Percentiles rank a stretch among this genome's conserved stretches.
Conservation (phyloP, 192 early-diverging fungal genomes). For the Gamsiella multidivaricata region DNA sequence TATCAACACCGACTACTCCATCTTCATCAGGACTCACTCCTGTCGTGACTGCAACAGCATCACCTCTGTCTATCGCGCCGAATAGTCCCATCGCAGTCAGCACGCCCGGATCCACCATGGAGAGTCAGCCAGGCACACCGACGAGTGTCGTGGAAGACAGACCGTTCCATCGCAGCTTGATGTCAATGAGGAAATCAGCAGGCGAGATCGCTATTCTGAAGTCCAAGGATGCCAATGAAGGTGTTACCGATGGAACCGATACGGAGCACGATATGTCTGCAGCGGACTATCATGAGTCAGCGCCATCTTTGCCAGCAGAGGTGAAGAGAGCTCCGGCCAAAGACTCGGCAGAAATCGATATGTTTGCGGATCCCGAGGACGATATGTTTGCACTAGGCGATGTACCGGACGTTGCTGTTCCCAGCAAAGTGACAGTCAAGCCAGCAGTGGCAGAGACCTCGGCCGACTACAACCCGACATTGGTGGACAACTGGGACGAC, state of each 20-base stretch:
- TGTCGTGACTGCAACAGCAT: constrained; percentile 2
- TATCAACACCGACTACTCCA: constrained; percentile 23
- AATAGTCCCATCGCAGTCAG: constrained; percentile 27
- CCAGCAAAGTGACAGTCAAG: constrained; percentile 21
- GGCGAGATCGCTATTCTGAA: constrained; percentile 60
- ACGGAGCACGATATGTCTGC: constrained; percentile 72
- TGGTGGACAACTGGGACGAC: constrained; percentile 96
- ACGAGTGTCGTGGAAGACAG: constrained; percentile 75
- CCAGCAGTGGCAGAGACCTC: constrained; percentile 34
- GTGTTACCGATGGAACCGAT: constrained; percentile 45
- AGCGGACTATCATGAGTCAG: constrained; percentile 68
- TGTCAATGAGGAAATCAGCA: constrained; percentile 43
- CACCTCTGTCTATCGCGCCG: constrained; percentile 1
- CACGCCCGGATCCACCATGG: constrained; percentile 67
- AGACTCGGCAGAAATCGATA: constrained; percentile 62
- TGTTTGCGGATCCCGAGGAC: constrained; percentile 78
- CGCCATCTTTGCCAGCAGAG: constrained; percentile 23
- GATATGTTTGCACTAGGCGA: constrained; percentile 72
- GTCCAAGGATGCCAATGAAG: constrained; percentile 61
- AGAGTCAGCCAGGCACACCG: constrained; percentile 86
- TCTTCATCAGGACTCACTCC: constrained; percentile 15
- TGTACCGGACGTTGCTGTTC: constrained; percentile 10
- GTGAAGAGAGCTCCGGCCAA: constrained; percentile 24
- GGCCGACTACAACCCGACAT: constrained; percentile 59
- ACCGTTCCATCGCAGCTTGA: constrained; percentile 52